Base-by-base conservation (phyloP, 2,329 filamentous ascomycete species). In the Waltergamsia citrina region DNA sequence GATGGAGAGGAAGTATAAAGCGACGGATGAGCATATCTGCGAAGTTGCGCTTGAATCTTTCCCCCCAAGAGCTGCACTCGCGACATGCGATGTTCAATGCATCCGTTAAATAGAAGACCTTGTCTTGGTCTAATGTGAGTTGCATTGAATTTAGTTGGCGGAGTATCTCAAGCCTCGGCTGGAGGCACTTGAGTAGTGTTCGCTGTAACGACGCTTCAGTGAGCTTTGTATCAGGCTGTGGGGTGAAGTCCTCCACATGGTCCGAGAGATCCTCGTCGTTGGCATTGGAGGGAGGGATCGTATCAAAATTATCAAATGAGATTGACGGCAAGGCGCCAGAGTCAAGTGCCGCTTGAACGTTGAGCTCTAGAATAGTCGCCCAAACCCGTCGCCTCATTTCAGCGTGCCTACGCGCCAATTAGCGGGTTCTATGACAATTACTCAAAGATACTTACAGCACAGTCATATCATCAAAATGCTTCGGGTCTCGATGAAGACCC, bases 1-100 rank as follows among this genome's bases (percentile, higher is more conserved):
- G 62, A 40, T 79, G 73, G 0, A 79, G 53, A 1, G 63, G 59
- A 11, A 78, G 60, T 3, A 76, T 43, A 43, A 74, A 76, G 12
- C 74, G 67, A 6, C 68, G 66, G 4, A 70, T 54, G 1, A 70
- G 53, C 25, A 67, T 64, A 32, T 74, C 63, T 18, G 72, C 50
- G 5, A 75, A 45, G 37, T 71, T 71, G 3, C 59, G 50, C 26
- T 67, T 60, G 37, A 68, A 69, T 0, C 46, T 53, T n/a, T n/a
- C n/a, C n/a, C n/a, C n/a, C n/a, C n/a, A n/a, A n/a, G n/a, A n/a
- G n/a, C n/a, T n/a, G n/a, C n/a, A n/a, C n/a, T n/a, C n/a, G n/a
- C 45, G 47, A 22, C 41, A 50, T 14, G 48, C 39, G 2, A 48
- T 43, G 7, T 40, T 51, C 3, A 65, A 42, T 23, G 59, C 50